Evolutionary conservation across 306 rosid species (phyloP), one percentile per base, ranked within the genome.

Genomic region (Phaseolus lunatus): DNA sequence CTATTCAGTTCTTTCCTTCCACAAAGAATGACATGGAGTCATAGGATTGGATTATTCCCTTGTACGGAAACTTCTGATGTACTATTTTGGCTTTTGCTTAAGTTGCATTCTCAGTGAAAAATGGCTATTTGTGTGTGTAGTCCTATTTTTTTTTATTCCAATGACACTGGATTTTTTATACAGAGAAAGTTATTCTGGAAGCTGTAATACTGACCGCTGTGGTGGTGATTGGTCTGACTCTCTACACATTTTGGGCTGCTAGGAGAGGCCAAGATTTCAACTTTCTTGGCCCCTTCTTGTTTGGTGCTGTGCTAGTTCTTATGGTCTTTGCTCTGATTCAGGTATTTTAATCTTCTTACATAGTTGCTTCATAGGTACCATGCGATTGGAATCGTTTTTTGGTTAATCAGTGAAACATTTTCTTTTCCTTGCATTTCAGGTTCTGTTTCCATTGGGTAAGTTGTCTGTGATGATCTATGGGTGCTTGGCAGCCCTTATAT

Each of bases 191-290:
- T 39, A 88, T 95, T 53, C 85, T 95, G 81, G 97, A 95, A 83
- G 82, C 99, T 3, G 97, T 77, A 10, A 87, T 90, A 80, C 84
- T 95, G 7, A 95, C 99, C 1, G 53, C 97, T 3, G 97, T 89
- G 74, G 97, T 95, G 11, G 97, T 95, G 39, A 67, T 95, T 9
- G 84, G 85, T 49, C 84, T 95, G 31, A 95, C 97, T 19, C 80
- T 89, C 14, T 95, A 95, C 90, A 95, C 99, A 27, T 95, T 95
- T 65, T 92, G 99, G 99, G 99, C 97, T 2, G 97, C 97, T 35
- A 89, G 72, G 82, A 92, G 88, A 64, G 99, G 99, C 78, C 79
- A 90, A 0, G 99, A 95, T 70, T 95, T 95, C 90, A 89, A 73
- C 86, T 95, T 92, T 52, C 97, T 95, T 22, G 99, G 99, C 37